Percentiles rank a stretch among this genome's conserved stretches.
Evolutionary conservation across 768 basidiomycete genomes (phyloP).

Genomic region (Psilocybe subaeruginosa): DNA sequence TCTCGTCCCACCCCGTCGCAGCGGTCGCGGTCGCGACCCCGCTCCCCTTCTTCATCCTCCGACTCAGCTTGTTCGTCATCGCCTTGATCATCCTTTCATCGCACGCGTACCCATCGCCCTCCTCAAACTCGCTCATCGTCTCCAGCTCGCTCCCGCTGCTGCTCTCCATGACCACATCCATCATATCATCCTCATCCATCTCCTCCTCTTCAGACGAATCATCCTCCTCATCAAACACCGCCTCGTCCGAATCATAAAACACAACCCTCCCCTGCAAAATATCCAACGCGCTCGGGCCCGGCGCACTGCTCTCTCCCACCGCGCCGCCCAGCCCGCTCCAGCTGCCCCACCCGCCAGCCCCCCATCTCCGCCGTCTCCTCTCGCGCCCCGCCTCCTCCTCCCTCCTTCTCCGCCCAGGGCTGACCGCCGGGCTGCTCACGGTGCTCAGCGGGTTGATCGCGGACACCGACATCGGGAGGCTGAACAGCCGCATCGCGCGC

Average conservation of each 20-base stretch:
- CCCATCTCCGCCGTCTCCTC: slow-evolving; percentile 9
- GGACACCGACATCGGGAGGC: slow-evolving; percentile 61
- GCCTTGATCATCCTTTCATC: slow-evolving; percentile 4
- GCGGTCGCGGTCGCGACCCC: background rate
- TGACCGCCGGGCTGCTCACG: slow-evolving; percentile 55
- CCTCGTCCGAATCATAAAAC: slow-evolving; percentile 43
- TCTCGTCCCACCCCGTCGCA: background rate
- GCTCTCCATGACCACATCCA: background rate
- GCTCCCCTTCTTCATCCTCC: background rate
- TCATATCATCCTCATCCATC: background rate
- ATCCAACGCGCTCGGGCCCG: slow-evolving; percentile 60
- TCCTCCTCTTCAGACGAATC: background rate
- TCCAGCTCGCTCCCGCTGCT: background rate
- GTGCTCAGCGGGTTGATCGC: slow-evolving; percentile 80
- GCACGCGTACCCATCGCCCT: slow-evolving; percentile 3
- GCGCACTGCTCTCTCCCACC: slow-evolving; percentile 8
- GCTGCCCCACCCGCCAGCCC: slow-evolving; percentile 3
- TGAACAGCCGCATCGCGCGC: slow-evolving; percentile 75
- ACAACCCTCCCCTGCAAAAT: slow-evolving; percentile 62
- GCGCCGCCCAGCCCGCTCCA: slow-evolving; percentile 1
- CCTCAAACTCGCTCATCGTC: background rate
- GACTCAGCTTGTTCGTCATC: slow-evolving; percentile 1
- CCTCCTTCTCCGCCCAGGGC: slow-evolving; percentile 33
- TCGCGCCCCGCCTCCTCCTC: slow-evolving; percentile 6
- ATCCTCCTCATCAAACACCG: slow-evolving; percentile 28